Conservation (phyloP, 768 basidiomycete species). For the Porphyrellus cyaneotinctus region DNA sequence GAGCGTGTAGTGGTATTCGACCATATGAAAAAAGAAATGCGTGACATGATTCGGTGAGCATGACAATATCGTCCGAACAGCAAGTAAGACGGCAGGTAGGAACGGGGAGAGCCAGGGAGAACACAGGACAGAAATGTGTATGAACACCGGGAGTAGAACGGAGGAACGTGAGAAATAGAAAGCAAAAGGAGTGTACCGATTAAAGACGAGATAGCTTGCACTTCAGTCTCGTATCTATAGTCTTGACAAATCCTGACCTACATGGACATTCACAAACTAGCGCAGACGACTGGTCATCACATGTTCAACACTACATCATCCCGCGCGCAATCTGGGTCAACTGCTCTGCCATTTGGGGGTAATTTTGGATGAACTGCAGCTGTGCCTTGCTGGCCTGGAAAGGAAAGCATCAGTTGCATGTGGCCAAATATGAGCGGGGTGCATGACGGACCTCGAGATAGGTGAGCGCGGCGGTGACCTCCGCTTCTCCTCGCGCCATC, state of each 20-base stretch:
- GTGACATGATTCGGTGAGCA: constrained; percentile 4
- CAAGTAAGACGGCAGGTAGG: background rate
- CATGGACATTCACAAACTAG: constrained; percentile 9
- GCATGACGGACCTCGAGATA: constrained; percentile 64
- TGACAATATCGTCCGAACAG: background rate
- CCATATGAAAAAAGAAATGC: constrained; percentile 1
- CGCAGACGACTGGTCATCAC: background rate
- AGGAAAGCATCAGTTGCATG: background rate
- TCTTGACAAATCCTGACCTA: constrained; percentile 14
- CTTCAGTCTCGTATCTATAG: constrained; percentile 12
- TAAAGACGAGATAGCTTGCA: constrained; percentile 12
- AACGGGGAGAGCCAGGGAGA: background rate
- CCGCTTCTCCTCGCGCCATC: constrained; percentile 86
- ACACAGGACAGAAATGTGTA: background rate
- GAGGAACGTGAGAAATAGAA: background rate
- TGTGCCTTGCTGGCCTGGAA: constrained; percentile 79
- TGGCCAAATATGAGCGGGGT: background rate
- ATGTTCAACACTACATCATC: constrained; percentile 30
- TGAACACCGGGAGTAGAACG: background rate
- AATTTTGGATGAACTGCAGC: constrained; percentile 75
- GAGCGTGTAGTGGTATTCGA: constrained; percentile 17
- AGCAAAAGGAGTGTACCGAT: background rate
- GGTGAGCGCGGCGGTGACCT: constrained; percentile 73
- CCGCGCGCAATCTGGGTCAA: constrained; percentile 45
- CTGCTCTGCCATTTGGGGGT: constrained; percentile 80